Percentiles rank a stretch among this genome's conserved stretches.
phyloP scores from a whole-genome alignment of 441 rosid genomes.

The Theobroma grandiflorum region DNA sequence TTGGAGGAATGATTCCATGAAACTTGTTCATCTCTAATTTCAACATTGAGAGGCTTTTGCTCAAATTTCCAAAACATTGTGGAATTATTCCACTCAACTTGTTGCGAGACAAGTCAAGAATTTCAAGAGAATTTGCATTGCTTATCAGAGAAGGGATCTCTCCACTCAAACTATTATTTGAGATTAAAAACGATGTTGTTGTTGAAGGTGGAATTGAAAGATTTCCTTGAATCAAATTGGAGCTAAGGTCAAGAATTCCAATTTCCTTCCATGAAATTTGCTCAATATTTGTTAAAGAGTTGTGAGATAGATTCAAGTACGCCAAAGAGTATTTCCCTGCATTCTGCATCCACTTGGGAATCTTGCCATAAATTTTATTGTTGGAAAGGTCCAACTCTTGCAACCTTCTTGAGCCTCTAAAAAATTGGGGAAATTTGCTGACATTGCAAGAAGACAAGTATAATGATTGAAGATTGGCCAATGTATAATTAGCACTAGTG shows the following conservation, averaged over 20 bases:
- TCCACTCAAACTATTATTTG: no score
- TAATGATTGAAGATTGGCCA: no score
- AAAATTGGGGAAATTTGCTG: background rate
- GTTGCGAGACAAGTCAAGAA: slow-evolving; percentile 35
- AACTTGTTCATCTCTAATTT: slow-evolving; percentile 25
- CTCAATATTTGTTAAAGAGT: slow-evolving; percentile 22
- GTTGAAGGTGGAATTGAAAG: slow-evolving; percentile 18
- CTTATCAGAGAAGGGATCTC: slow-evolving; percentile 31
- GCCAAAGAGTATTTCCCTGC: background rate
- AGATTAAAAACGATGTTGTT: background rate
- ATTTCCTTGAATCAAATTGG: slow-evolving; percentile 26
- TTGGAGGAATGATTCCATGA: slow-evolving; percentile 24
- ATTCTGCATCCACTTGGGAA: slow-evolving; percentile 10
- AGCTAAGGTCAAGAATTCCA: slow-evolving; percentile 18
- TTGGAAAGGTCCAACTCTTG: slow-evolving; percentile 23
- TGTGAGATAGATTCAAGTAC: slow-evolving; percentile 23
- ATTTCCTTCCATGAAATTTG: slow-evolving; percentile 19
- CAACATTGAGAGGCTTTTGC: slow-evolving; percentile 2
- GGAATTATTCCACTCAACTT: slow-evolving; percentile 33
- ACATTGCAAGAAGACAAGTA: no score
- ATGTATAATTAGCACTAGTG: background rate
- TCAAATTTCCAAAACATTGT: slow-evolving; percentile 22
- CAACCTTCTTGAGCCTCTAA: background rate
- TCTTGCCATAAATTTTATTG: slow-evolving; percentile 23
- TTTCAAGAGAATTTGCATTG: background rate